Evolutionary conservation across 148 eudicot species (phyloP).

Genomic region (Salicornia ramosissima): DNA sequence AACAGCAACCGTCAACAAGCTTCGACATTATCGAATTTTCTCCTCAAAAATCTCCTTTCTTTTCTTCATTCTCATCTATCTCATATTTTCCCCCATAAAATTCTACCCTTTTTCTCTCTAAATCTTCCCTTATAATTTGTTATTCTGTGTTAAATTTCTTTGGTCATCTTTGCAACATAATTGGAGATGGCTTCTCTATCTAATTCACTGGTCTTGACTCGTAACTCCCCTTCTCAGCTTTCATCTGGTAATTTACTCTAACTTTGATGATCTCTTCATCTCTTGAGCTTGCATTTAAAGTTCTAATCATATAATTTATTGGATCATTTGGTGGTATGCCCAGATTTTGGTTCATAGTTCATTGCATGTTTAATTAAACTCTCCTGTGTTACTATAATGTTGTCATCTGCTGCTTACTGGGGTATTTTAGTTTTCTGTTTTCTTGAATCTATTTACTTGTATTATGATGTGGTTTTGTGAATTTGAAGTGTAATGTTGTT

Average conservation of each 20-base stretch:
- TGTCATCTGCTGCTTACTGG: constrained; percentile 1
- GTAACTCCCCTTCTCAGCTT: constrained; percentile 27
- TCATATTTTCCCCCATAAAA: background rate
- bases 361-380: background rate
- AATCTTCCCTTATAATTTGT: background rate
- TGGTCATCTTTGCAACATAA: background rate
- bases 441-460: background rate
- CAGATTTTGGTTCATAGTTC: background rate
- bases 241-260: constrained; percentile 33
- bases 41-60: background rate
- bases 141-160: background rate
- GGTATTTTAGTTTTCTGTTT: background rate
- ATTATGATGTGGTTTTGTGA: constrained; percentile 9
- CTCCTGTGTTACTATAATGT: background rate
- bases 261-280: constrained; percentile 6
- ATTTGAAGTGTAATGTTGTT: constrained; percentile 3
- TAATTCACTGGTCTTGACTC: constrained; percentile 37
- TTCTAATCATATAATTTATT: background rate
- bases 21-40: background rate
- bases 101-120: background rate
- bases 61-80: background rate
- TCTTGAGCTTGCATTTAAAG: background rate
- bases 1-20: background rate
- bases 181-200: constrained; percentile 35
- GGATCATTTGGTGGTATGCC: background rate